These are phyloP conservation scores for Bruguiera sexangula DNA, from an alignment of 345 rosid species.

Conservation along the genomic window DNA sequence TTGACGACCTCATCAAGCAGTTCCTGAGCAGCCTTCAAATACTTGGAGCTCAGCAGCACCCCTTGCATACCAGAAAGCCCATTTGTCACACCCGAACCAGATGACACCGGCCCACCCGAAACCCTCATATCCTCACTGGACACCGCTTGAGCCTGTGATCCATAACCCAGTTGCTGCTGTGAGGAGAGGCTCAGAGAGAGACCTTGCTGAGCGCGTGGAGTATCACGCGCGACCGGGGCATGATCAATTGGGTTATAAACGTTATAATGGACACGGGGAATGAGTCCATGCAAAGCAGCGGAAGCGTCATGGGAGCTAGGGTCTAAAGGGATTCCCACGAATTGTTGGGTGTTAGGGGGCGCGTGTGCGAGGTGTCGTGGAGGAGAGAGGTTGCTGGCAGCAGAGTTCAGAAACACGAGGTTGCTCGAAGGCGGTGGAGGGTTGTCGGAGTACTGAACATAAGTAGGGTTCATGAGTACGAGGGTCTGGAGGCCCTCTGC, in stretches of 20 bases:
- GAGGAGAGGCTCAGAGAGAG: constrained; percentile 86
- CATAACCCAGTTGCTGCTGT: constrained; percentile 53
- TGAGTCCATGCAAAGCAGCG: constrained; percentile 66
- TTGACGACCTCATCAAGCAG: constrained; percentile 90
- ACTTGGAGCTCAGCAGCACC: constrained; percentile 76
- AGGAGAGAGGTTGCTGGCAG: constrained; percentile 29
- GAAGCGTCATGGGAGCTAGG: constrained; percentile 46
- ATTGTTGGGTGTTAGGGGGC: constrained; percentile 61
- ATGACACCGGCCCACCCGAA: constrained; percentile 54
- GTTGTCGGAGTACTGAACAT: constrained; percentile 71
- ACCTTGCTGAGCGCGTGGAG: constrained; percentile 71
- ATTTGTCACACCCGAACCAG: constrained; percentile 74
- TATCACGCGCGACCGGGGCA: constrained; percentile 50
- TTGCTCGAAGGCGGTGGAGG: constrained; percentile 38
- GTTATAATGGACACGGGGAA: constrained; percentile 77
- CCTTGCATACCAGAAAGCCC: constrained; percentile 62
- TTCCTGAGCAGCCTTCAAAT: constrained; percentile 91
- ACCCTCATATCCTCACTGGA: constrained; percentile 50
- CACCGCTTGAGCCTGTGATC: constrained; percentile 40
- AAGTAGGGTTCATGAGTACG: constrained; percentile 92
- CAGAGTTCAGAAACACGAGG: constrained; percentile 53
- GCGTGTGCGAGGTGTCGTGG: constrained; percentile 41
- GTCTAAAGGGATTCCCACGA: constrained; percentile 83
- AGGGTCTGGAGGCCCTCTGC: constrained; percentile 87
- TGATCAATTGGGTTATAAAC: constrained; percentile 60